These are phyloP conservation scores for Stagonosporopsis chrysanthemi DNA, from an alignment of 2,329 filamentous ascomycete species.

Conservation along the genomic window DNA sequence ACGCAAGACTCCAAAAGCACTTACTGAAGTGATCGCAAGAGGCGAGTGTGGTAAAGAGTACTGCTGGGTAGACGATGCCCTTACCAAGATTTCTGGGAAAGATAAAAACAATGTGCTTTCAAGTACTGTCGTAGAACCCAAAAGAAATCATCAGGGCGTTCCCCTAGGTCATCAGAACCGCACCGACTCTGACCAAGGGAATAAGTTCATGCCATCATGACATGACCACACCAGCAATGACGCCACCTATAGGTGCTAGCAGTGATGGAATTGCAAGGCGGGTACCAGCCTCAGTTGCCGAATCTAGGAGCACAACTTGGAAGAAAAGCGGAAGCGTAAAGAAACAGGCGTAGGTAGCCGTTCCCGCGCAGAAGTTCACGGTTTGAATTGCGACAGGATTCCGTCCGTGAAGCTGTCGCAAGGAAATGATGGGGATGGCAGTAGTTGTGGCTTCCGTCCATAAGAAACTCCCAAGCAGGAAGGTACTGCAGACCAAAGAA, in stretches of 20 bases:
- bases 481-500: background rate
- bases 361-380: background rate
- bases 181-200: constrained; percentile 51
- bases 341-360: background rate
- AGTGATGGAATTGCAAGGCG: constrained; percentile 62
- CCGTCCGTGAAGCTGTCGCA: background rate
- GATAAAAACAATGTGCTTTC: constrained; percentile 52
- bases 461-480: background rate
- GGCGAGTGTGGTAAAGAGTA: constrained; percentile 68
- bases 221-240: constrained; percentile 57
- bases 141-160: constrained; percentile 38
- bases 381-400: background rate
- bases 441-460: background rate
- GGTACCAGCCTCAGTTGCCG: background rate
- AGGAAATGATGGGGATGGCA: background rate
- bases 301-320: background rate
- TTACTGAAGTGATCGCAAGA: constrained; percentile 68
- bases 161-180: constrained; percentile 52
- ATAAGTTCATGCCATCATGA: constrained; percentile 56
- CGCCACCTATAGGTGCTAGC: constrained; percentile 40
- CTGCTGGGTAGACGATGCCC: constrained; percentile 53
- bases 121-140: constrained; percentile 26
- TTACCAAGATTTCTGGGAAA: background rate
- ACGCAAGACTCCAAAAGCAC: constrained; percentile 19
- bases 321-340: background rate